Evolutionary conservation across 371 early-diverging fungal genomes (phyloP).

Genomic region (Mucor racemosus): DNA sequence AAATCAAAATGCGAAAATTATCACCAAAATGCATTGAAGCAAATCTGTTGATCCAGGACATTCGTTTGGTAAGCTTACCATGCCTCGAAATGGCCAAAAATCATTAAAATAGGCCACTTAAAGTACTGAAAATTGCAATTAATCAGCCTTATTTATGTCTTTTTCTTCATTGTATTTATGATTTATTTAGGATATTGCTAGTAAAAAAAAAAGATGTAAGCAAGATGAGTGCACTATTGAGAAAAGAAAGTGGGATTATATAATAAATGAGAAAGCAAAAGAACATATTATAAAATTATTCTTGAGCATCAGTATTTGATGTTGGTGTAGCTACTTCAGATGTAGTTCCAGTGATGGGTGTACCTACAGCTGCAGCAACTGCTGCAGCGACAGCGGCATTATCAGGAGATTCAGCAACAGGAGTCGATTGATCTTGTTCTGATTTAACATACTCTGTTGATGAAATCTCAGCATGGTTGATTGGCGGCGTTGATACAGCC

Average conservation of each 20-base stretch:
- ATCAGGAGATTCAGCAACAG: neutral
- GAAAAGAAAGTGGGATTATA: neutral
- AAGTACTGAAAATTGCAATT: too few species aligned
- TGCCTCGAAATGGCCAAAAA: too few species aligned
- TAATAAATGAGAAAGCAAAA: neutral
- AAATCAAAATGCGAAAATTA: too few species aligned
- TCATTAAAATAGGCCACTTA: too few species aligned
- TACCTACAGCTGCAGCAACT: slow-evolving; percentile 7
- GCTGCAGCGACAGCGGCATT: slow-evolving; percentile 6
- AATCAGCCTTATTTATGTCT: too few species aligned
- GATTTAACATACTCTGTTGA: neutral
- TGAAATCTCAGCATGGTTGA: neutral
- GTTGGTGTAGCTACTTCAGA: neutral
- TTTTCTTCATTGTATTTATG: too few species aligned
- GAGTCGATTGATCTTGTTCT: neutral
- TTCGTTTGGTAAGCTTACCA: too few species aligned
- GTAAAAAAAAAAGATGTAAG: neutral
- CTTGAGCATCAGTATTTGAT: neutral
- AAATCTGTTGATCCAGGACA: too few species aligned
- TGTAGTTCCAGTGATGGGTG: neutral
- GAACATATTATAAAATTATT: neutral
- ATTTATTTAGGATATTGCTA: neutral
- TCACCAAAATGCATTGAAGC: too few species aligned
- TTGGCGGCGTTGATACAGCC: neutral
- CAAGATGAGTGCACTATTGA: neutral